phyloP scores from a whole-genome alignment of 176 grass and related monocot genomes.

The Luzula sylvatica region DNA sequence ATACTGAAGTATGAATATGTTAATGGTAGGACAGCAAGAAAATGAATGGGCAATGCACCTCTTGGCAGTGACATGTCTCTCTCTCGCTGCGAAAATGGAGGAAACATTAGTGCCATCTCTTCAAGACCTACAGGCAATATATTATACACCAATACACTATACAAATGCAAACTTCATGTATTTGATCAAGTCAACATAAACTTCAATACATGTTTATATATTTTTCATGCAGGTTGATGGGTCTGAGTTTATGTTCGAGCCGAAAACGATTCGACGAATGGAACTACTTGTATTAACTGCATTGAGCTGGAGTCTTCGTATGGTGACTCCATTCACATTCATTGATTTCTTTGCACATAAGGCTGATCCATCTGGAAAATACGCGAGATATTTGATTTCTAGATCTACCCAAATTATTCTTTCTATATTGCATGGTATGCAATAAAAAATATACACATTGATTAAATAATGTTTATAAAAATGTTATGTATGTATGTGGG shows the following conservation, averaged over 20 bases:
- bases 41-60: constrained; percentile 95
- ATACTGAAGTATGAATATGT: background rate
- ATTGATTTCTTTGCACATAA: constrained; percentile 90
- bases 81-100: constrained; percentile 94
- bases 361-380: constrained; percentile 54
- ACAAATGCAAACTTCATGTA: constrained; percentile 16
- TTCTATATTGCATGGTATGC: constrained; percentile 53
- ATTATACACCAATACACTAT: constrained; percentile 1
- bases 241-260: constrained; percentile 50
- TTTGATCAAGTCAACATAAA: background rate
- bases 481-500: background rate
- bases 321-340: constrained; percentile 79
- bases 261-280: constrained; percentile 51
- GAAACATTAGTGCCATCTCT: constrained; percentile 76
- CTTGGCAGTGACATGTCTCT: constrained; percentile 88
- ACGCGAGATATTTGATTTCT: constrained; percentile 37
- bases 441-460: background rate
- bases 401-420: constrained; percentile 55
- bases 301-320: constrained; percentile 78
- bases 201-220: background rate
- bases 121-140: constrained; percentile 83
- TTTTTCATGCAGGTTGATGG: constrained; percentile 44
- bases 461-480: background rate
- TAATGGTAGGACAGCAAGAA: constrained; percentile 36
- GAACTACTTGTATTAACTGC: constrained; percentile 69